phyloP scores from a whole-genome alignment of 1,284 basidiomycete species.

The Mycocalia duriaeana region DNA sequence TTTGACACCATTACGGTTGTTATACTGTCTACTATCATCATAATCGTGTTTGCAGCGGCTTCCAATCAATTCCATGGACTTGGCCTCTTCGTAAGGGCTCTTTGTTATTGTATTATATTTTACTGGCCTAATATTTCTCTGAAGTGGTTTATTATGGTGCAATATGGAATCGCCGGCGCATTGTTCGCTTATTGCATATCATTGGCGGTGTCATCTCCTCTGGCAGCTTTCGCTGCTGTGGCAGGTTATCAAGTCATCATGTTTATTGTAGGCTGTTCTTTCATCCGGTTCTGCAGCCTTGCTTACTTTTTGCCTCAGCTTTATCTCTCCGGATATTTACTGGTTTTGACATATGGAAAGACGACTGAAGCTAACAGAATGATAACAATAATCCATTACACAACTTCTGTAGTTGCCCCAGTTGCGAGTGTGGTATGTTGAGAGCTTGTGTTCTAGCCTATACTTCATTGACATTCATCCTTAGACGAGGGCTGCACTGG shows the following conservation, averaged over 20 bases:
- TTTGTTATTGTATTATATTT: constrained; percentile 1
- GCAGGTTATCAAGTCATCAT: constrained; percentile 76
- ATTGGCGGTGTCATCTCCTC: constrained; percentile 56
- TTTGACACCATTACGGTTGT: constrained; percentile 66
- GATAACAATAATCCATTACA: constrained; percentile 66
- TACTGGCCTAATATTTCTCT: not conserved
- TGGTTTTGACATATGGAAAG: constrained; percentile 68
- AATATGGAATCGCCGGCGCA: constrained; percentile 67
- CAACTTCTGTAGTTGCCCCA: constrained; percentile 62
- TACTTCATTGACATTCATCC: not conserved
- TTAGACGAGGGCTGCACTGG: constrained; percentile 55
- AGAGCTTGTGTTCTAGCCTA: too few relatives aligned
- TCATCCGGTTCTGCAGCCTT: not conserved
- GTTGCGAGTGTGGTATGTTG: constrained; percentile 67
- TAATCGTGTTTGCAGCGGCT: constrained; percentile 53
- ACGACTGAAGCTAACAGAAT: constrained; percentile 47
- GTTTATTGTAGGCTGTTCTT: constrained; percentile 50
- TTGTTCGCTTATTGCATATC: constrained; percentile 69
- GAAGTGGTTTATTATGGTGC: constrained; percentile 66
- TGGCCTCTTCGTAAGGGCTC: constrained; percentile 55
- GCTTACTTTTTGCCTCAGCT: constrained; percentile 32
- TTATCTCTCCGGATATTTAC: constrained; percentile 61
- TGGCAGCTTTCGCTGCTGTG: constrained; percentile 70
- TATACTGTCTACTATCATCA: constrained; percentile 54
- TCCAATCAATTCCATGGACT: constrained; percentile 66